These are phyloP conservation scores for Diaporthe capsici DNA, from an alignment of 2,329 filamentous ascomycete genomes.

Conservation along the genomic window DNA sequence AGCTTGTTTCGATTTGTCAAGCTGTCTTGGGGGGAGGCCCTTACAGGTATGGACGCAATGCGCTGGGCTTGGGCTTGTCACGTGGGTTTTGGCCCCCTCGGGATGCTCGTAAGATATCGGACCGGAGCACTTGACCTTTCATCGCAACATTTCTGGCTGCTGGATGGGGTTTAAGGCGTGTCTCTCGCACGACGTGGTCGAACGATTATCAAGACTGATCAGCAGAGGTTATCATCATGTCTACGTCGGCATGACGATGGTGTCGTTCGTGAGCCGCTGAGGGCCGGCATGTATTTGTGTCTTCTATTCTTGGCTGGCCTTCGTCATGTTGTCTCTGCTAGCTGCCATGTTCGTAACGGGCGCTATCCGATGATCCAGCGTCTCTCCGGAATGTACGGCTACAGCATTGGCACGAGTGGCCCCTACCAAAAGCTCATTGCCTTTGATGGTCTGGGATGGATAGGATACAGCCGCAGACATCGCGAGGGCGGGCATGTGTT, in stretches of 20 bases:
- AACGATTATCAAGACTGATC: background rate
- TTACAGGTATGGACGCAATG: background rate
- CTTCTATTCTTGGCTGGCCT: background rate
- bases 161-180: background rate
- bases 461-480: background rate
- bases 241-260: background rate
- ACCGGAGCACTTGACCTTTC: conserved; percentile 1
- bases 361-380: background rate
- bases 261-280: background rate
- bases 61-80: background rate
- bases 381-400: background rate
- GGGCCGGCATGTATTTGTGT: background rate
- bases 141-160: background rate
- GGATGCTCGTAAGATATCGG: background rate
- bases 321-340: conserved; percentile 5
- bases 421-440: background rate
- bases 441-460: background rate
- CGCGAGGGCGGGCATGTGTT: background rate
- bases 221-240: background rate
- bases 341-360: background rate
- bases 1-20: conserved; percentile 28
- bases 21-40: background rate
- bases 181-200: background rate
- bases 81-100: background rate
- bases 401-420: background rate